Evolutionary conservation across 176 grass and related monocot species (phyloP).

Genomic region (Zea luxurians): DNA sequence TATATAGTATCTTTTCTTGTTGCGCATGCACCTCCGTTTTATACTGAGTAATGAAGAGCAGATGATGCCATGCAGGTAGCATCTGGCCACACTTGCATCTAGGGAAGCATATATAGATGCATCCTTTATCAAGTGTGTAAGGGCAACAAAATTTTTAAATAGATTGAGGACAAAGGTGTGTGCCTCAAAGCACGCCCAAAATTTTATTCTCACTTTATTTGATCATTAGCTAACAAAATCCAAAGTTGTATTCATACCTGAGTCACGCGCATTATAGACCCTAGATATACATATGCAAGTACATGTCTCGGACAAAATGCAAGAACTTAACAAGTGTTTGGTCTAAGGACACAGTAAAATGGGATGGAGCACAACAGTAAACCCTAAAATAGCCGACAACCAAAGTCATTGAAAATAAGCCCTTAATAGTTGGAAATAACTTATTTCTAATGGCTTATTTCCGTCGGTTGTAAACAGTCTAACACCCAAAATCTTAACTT

Average conservation of each 20-base stretch:
- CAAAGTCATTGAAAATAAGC: too few relatives aligned
- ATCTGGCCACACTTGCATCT: conserved; percentile 24
- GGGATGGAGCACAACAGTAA: too few relatives aligned
- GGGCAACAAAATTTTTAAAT: not conserved
- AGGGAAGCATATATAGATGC: not conserved
- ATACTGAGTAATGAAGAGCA: not conserved
- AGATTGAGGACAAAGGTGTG: not conserved
- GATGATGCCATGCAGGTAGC: not conserved
- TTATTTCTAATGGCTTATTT: too few relatives aligned
- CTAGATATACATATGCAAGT: not conserved
- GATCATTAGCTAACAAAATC: not conserved
- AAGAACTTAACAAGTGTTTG: not conserved
- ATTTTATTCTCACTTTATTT: not conserved
- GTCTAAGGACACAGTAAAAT: too few relatives aligned
- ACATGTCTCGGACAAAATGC: not conserved
- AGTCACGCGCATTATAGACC: conserved; percentile 1
- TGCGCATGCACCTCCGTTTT: not conserved
- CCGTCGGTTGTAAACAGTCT: too few relatives aligned
- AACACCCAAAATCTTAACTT: too few relatives aligned
- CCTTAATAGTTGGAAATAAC: too few relatives aligned
- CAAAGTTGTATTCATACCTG: not conserved
- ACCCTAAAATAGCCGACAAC: too few relatives aligned
- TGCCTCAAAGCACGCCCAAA: not conserved
- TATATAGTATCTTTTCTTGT: not conserved
- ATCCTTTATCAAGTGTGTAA: not conserved